phyloP scores from a whole-genome alignment of 169 alveolate species.

The Plasmodium gaboni region DNA sequence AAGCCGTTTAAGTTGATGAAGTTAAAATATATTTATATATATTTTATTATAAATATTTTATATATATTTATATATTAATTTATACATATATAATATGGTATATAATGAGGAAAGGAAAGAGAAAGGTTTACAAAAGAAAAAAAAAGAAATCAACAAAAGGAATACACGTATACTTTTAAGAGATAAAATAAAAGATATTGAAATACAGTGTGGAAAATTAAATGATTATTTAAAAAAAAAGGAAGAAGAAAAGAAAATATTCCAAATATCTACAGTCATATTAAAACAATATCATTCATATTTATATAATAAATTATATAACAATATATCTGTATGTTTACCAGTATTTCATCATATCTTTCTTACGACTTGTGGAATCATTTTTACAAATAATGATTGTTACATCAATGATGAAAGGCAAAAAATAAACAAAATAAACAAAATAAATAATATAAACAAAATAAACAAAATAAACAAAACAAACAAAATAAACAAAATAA shows the following conservation, averaged over 20 bases:
- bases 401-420: neutral
- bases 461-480: too few relatives aligned
- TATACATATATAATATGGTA: neutral
- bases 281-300: constrained; percentile 28
- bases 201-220: constrained; percentile 22
- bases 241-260: constrained; percentile 39
- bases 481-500: neutral
- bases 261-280: constrained; percentile 28
- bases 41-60: neutral
- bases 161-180: constrained; percentile 2
- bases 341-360: constrained; percentile 1
- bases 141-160: neutral
- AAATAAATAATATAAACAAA: neutral
- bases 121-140: neutral
- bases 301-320: constrained; percentile 11
- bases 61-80: neutral
- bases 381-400: constrained; percentile 22
- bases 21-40: too few relatives aligned
- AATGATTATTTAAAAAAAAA: constrained; percentile 23
- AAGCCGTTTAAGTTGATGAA: too few relatives aligned
- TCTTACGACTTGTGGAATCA: constrained; percentile 41
- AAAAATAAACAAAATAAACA: neutral
- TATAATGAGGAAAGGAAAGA: neutral
- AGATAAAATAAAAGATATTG: constrained; percentile 16
- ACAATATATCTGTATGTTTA: neutral